These are phyloP conservation scores for Leptographium lundbergii DNA, from an alignment of 2,329 filamentous ascomycete genomes.

Conservation along the genomic window DNA sequence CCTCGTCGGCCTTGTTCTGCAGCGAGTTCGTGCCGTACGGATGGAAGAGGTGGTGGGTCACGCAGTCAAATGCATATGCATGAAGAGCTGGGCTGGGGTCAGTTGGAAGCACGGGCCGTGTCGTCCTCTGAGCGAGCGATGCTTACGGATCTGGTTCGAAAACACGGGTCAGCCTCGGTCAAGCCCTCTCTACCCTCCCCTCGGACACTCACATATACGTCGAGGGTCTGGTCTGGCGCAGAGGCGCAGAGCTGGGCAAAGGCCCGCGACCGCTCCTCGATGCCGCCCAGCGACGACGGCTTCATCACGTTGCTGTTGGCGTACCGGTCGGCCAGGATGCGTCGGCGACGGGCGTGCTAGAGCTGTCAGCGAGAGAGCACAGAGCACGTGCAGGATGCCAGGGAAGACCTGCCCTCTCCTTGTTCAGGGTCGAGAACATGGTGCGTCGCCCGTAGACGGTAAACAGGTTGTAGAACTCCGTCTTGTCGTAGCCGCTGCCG, in stretches of 20 bases:
- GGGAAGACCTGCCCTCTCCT: constrained; percentile 29
- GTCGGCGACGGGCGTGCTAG: constrained; percentile 50
- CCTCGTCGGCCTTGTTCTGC: constrained; percentile 38
- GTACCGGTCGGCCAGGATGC: constrained; percentile 53
- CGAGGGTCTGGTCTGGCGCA: constrained; percentile 32
- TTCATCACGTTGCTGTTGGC: constrained; percentile 55
- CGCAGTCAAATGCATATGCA: constrained; percentile 56
- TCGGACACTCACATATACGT: constrained; percentile 45
- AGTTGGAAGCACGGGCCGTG: background rate
- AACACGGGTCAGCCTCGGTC: background rate
- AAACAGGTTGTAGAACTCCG: constrained; percentile 51
- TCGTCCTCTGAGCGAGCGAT: background rate
- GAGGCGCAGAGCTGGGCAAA: constrained; percentile 42
- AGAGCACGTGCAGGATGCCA: background rate
- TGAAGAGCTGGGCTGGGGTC: constrained; percentile 32
- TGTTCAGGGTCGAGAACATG: constrained; percentile 47
- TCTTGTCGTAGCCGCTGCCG: constrained; percentile 53
- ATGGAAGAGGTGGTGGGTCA: constrained; percentile 57
- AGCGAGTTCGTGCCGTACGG: constrained; percentile 51
- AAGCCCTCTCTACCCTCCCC: no score
- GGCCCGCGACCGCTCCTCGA: constrained; percentile 40
- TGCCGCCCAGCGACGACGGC: constrained; percentile 38
- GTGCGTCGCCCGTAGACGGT: constrained; percentile 43
- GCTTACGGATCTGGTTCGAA: background rate
- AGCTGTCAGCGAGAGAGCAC: background rate